Evolutionary conservation across 257 asterid genomes (phyloP).

Genomic region (Buddleja alternifolia): DNA sequence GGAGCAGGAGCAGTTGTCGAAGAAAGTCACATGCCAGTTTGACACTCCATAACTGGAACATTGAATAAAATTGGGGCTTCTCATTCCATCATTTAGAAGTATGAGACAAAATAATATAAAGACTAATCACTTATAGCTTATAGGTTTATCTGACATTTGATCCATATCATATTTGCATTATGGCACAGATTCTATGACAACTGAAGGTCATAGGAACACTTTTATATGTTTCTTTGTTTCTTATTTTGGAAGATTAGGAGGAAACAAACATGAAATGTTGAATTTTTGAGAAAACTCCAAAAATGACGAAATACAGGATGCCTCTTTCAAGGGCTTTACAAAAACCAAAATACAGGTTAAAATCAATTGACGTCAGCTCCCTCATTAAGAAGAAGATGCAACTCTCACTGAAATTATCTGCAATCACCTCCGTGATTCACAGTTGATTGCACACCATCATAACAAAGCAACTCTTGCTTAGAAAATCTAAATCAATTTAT

Average conservation of each 20-base stretch:
- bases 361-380: conserved; percentile 13
- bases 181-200: too few species aligned
- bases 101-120: too few species aligned
- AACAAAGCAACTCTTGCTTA: conserved; percentile 19
- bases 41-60: too few species aligned
- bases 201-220: too few species aligned
- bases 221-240: background rate
- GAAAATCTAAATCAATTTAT: conserved; percentile 10
- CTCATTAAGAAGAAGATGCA: conserved; percentile 12
- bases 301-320: background rate
- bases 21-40: too few species aligned
- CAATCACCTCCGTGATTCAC: conserved; percentile 1
- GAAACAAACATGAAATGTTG: background rate
- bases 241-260: background rate
- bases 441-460: background rate
- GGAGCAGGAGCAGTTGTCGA: too few species aligned
- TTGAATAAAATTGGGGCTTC: too few species aligned
- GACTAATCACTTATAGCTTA: background rate
- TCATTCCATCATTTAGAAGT: too few species aligned
- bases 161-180: background rate
- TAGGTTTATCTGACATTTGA: background rate
- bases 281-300: background rate
- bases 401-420: conserved; percentile 1
- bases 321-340: background rate
- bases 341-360: conserved; percentile 10